Base-by-base conservation (phyloP, 2,329 filamentous ascomycete genomes). In the Colletotrichum tropicicola region DNA sequence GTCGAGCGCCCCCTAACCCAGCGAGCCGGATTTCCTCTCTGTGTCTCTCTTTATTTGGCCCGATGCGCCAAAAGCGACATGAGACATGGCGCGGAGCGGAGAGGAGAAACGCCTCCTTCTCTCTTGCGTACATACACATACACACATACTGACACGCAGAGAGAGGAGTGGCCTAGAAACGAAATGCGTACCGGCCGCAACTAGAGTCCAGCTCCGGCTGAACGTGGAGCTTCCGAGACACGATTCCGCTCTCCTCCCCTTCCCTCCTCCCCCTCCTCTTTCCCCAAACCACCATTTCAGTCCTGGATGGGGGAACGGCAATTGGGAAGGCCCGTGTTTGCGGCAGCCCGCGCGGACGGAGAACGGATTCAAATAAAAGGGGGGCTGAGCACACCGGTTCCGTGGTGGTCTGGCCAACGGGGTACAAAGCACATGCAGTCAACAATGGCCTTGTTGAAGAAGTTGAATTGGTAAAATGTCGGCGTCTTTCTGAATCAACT, bases 181-280 rank as follows among this genome's bases (percentile, higher is more conserved):
- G 55, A 56, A 41, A 43, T 28, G 35, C 35, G 43, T 48, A 48
- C 61, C 57, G 49, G 35, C 51, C 51, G 62, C 57, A 64, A 55
- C 41, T 25, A 61, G 57, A 54, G 45, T 32, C 41, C 48, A 35
- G 32, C 61, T 55, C 57, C 57, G 61, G 35, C 43, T 48, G 55
- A 56, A 48, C 35, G 59, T 65, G 58, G 62, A 47, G 49, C 35
- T 56, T 65, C 62, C 62, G 62, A 65, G 62, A 65, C 62, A 65
- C 21, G 13, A 27, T 49, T 17, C 48, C 25, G 21, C 39, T 19
- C 23, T 52, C 9, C 45, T 28, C 57, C 13, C 30, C 19, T 30
- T 25, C 30, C 47, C 17, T 9, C 35, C 13, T 28, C 27, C 32
- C 7, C 43, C 19, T 6, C 43, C 30, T 8, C 32, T n/a, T 54